Percentiles rank a stretch among this genome's conserved stretches.
Conservation (phyloP, 2,329 filamentous ascomycete species). For the Venturia nashicola region DNA sequence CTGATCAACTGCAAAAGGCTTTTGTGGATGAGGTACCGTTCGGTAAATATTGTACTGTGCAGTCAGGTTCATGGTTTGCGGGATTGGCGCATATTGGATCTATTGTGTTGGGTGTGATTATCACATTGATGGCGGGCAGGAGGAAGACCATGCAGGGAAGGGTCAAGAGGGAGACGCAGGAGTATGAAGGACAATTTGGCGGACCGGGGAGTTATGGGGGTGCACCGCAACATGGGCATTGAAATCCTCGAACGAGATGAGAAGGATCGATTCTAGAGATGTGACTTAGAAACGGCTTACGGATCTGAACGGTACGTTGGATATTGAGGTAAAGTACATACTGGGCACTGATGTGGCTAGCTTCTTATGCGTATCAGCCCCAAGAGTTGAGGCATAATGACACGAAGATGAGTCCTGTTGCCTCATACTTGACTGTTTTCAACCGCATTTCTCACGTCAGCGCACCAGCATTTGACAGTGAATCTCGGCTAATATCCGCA, state of each 20-base stretch:
- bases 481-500: no score
- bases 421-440: background rate
- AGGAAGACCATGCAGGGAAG: conserved; percentile 21
- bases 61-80: conserved; percentile 24
- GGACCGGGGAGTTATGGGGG: background rate
- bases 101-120: conserved; percentile 19
- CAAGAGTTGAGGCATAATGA: background rate
- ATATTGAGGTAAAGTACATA: no score
- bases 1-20: conserved; percentile 24
- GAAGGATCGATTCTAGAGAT: no score
- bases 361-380: background rate
- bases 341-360: background rate
- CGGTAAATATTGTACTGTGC: conserved; percentile 22
- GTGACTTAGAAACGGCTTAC: no score
- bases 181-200: background rate
- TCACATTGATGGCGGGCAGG: conserved; percentile 19
- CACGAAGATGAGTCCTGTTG: background rate
- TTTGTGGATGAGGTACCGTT: conserved; percentile 25
- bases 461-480: no score
- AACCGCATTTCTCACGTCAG: no score
- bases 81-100: conserved; percentile 22
- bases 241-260: background rate
- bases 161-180: conserved; percentile 11
- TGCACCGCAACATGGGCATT: background rate
- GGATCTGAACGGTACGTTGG: background rate